Percentiles rank a stretch among this genome's conserved stretches.
Evolutionary conservation across 495 filamentous ascomycete genomes (phyloP).

Genomic region (Penicillium odoratum): DNA sequence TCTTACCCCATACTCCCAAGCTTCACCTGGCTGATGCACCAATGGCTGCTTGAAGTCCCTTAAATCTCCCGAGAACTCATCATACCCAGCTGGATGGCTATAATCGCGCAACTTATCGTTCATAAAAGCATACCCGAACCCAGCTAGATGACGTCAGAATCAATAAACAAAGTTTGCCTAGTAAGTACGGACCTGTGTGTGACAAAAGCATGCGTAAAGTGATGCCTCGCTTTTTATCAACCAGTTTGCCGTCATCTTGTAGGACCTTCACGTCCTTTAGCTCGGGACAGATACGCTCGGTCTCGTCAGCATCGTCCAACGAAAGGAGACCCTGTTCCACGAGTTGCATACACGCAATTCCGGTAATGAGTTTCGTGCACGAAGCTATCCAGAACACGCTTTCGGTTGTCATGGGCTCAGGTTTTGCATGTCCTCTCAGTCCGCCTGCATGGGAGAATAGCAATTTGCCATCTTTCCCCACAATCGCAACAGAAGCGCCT

Average conservation of each 20-base stretch:
- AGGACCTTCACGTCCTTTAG: slow-evolving; percentile 50
- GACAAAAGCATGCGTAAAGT: slow-evolving; percentile 62
- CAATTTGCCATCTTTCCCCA: slow-evolving; percentile 48
- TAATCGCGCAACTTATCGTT: slow-evolving; percentile 50
- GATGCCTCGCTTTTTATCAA: slow-evolving; percentile 53
- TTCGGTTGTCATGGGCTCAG: slow-evolving; percentile 51
- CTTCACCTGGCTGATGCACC: slow-evolving; percentile 56
- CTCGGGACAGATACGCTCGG: slow-evolving; percentile 53
- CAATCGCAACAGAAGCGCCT: slow-evolving; percentile 47
- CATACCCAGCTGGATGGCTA: slow-evolving; percentile 45
- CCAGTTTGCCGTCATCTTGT: slow-evolving; percentile 42
- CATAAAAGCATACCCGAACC: slow-evolving; percentile 41
- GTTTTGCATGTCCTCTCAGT: slow-evolving; percentile 34
- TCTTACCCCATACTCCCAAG: slow-evolving; percentile 59
- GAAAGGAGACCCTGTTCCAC: slow-evolving; percentile 55
- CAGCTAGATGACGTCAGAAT: slow-evolving; percentile 3
- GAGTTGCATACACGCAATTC: slow-evolving; percentile 61
- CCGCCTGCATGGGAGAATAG: slow-evolving; percentile 51
- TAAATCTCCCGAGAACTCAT: slow-evolving; percentile 52
- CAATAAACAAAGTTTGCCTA: not conserved
- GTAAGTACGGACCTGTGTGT: slow-evolving; percentile 43
- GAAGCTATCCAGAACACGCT: slow-evolving; percentile 59
- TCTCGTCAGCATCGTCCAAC: slow-evolving; percentile 50
- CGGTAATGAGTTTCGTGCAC: slow-evolving; percentile 58
- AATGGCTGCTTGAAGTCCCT: slow-evolving; percentile 49